Evolutionary conservation across 495 filamentous ascomycete genomes (phyloP).

Genomic region (Podospora conica): DNA sequence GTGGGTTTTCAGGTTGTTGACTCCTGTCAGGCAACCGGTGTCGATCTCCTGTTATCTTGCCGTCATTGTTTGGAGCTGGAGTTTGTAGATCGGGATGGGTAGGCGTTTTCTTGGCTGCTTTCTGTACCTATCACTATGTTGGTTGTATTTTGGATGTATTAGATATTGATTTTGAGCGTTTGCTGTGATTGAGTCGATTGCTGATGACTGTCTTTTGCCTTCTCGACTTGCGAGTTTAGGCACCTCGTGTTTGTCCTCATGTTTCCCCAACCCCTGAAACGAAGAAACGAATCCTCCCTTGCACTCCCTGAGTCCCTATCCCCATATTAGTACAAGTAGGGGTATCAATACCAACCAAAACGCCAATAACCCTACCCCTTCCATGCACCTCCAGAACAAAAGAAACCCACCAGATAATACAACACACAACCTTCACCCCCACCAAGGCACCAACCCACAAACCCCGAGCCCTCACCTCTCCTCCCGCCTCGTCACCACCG

Average conservation of each 20-base stretch:
- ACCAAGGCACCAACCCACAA: not conserved
- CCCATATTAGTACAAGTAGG: not conserved
- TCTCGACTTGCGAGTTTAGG: not conserved
- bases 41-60: not conserved
- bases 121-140: not conserved
- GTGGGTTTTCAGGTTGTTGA: no score
- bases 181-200: no score
- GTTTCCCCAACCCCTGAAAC: not conserved
- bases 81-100: not conserved
- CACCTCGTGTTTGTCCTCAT: not conserved
- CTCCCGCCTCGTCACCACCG: constrained; percentile 10
- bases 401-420: not conserved
- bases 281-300: no score
- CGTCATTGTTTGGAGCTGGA: not conserved
- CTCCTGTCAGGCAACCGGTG: not conserved
- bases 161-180: no score
- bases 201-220: not conserved
- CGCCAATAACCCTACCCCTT: not conserved
- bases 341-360: not conserved
- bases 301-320: no score
- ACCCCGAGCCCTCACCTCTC: not conserved
- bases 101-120: not conserved
- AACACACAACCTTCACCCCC: not conserved
- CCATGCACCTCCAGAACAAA: not conserved
- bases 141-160: not conserved